A percentile compares a stretch with the other conserved stretches of the same genome.
Conservation (phyloP, 257 asterid genomes). For the Rubia yunnanensis region DNA sequence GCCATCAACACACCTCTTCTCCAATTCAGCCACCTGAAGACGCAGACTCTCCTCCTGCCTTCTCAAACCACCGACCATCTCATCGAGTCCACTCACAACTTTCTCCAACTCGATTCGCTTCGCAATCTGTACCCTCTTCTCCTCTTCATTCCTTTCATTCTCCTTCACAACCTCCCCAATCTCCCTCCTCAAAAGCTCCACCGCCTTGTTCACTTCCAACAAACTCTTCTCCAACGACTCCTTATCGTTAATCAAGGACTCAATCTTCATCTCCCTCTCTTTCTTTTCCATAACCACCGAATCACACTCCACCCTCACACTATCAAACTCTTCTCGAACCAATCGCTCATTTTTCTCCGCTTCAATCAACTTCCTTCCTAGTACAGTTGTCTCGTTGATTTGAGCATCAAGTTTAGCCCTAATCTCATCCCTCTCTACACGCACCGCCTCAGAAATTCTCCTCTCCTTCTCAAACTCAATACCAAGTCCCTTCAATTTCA, state of each 20-base stretch:
- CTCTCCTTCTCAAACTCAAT: slow-evolving; percentile 30
- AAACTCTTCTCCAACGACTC: slow-evolving; percentile 30
- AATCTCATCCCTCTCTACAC: slow-evolving; percentile 42
- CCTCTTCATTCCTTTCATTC: slow-evolving; percentile 41
- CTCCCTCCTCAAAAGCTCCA: slow-evolving; percentile 32
- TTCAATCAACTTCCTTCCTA: slow-evolving; percentile 31
- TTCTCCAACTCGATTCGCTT: slow-evolving; percentile 43
- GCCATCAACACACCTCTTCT: slow-evolving; percentile 38
- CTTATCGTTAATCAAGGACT: slow-evolving; percentile 26
- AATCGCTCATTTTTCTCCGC: slow-evolving; percentile 28
- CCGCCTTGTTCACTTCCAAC: slow-evolving; percentile 21
- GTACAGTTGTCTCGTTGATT: slow-evolving; percentile 24
- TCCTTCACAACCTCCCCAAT: slow-evolving; percentile 26
- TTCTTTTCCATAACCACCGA: slow-evolving; percentile 26
- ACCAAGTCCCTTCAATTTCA: slow-evolving; percentile 25
- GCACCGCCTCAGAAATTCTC: slow-evolving; percentile 23
- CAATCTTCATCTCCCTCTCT: slow-evolving; percentile 32
- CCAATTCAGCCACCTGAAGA: slow-evolving; percentile 38
- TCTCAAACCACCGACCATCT: slow-evolving; percentile 29
- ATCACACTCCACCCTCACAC: slow-evolving; percentile 24
- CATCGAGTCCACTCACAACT: slow-evolving; percentile 32
- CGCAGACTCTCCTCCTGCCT: slow-evolving; percentile 36
- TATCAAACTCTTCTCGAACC: slow-evolving; percentile 25
- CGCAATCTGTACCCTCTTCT: slow-evolving; percentile 27
- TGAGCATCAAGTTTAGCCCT: slow-evolving; percentile 26